Percentiles rank a stretch among this genome's conserved stretches.
phyloP scores from a whole-genome alignment of 352 stramenopile species.

The Phytophthora litchii region DNA sequence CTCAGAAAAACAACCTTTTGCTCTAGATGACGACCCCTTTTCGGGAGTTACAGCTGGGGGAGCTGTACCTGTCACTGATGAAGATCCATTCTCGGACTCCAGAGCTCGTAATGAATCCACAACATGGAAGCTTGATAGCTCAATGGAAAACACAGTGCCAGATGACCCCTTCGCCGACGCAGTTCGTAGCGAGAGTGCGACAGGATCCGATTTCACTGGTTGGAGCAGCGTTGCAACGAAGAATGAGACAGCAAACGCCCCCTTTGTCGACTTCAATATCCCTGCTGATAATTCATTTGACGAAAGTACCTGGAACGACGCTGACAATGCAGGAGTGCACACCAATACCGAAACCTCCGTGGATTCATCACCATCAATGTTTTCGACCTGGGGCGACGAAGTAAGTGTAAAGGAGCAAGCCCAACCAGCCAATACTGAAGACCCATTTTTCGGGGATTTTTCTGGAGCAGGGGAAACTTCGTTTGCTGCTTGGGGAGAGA shows the following conservation, averaged over 20 bases:
- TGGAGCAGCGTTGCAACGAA: constrained; percentile 7
- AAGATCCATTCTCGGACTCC: constrained; percentile 28
- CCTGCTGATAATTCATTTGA: not conserved
- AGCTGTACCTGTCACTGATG: constrained; percentile 5
- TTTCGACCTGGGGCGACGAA: constrained; percentile 14
- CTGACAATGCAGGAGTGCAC: not conserved
- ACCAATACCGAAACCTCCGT: not conserved
- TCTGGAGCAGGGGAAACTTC: not conserved
- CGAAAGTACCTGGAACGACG: constrained; percentile 1
- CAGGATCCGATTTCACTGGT: constrained; percentile 5
- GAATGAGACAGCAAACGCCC: not conserved
- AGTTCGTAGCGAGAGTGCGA: constrained; percentile 2
- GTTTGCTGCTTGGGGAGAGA: constrained; percentile 9
- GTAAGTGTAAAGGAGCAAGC: not conserved
- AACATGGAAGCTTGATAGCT: not conserved
- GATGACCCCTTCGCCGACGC: constrained; percentile 23
- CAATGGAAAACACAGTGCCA: not conserved
- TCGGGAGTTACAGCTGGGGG: constrained; percentile 2
- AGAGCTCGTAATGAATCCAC: constrained; percentile 5
- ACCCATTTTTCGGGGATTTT: constrained; percentile 6
- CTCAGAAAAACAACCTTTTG: constrained; percentile 8
- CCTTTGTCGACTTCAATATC: constrained; percentile 1
- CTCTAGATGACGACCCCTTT: constrained; percentile 12
- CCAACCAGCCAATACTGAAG: not conserved
- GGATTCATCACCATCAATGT: not conserved